Base-by-base conservation (phyloP, 139 green algal genomes). In the Raphidocelis subcapitata region DNA sequence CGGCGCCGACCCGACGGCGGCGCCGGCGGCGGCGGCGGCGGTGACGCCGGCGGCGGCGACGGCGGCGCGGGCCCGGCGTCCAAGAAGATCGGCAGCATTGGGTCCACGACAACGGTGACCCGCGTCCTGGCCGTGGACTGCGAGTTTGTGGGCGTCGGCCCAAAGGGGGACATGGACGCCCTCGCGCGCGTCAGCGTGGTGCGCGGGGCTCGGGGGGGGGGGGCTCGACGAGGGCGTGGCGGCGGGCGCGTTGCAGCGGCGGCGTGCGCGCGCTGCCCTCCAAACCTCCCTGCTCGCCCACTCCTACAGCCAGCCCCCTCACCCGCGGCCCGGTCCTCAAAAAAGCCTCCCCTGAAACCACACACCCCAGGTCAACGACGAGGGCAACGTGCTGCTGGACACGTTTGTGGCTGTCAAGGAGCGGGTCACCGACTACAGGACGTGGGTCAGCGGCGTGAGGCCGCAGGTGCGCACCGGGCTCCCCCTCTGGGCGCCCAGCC, bases 61-160 rank as follows among this genome's bases (percentile, higher is more conserved):
- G 37, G 8, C 18, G 29, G 4, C 21, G 26, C 24, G 21, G 14
- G 21, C 12, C 31, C 52, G n/a, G 52, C 55, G 20, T 20, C 24
- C 33, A 66, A 65, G 36, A 47, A 47, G 51, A 66, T 72, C 5
- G 26, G n/a, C 49, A 62, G 57, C 46, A 60, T 71, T 23, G 66
- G 66, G 20, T 33, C 33, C 47, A 65, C 28, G 59, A 66, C 59
- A 16, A 63, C 28, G 2, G 24, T 77, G 23, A 88, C 82, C 2
- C 46, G 70, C 10, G 76, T 95, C 0, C 23, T 98, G 29, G 94
- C 94, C 0, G 65, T 99, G 20, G 95, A 99, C 71, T 99, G 95
- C 84, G 95, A 99, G 84, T 98, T 98, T 92, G 95, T 99, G 54
- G 95, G 95, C 0, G 85, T 94, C 21, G 95, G 94, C 0, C 78